Evolutionary conservation across 176 grass and related monocot species (phyloP).

Genomic region (Puya raimondii): DNA sequence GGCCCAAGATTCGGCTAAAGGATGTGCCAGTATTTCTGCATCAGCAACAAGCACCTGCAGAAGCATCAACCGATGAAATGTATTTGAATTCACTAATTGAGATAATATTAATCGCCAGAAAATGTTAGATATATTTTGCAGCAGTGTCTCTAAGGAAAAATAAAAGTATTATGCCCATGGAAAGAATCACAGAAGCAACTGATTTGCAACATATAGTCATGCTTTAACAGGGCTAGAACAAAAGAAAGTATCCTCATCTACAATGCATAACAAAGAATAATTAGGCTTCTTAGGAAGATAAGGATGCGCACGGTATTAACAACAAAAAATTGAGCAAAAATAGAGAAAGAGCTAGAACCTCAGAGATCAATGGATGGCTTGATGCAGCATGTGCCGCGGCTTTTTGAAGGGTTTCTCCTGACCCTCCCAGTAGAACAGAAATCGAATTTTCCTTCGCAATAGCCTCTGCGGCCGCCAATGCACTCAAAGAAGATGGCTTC

Average conservation of each 20-base stretch:
- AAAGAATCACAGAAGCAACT: neutral
- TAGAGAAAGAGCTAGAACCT: constrained; percentile 32
- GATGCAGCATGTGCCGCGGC: constrained; percentile 65
- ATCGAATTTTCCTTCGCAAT: constrained; percentile 47
- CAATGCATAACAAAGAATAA: neutral
- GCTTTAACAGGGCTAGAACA: no score
- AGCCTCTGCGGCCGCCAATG: constrained; percentile 50
- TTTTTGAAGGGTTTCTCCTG: constrained; percentile 48
- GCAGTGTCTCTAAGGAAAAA: neutral
- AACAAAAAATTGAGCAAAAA: neutral
- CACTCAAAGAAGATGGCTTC: constrained; percentile 79
- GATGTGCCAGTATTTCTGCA: constrained; percentile 44
- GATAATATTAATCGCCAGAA: neutral
- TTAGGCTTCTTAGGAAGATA: neutral
- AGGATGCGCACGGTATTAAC: neutral
- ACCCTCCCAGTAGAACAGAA: constrained; percentile 66
- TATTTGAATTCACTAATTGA: neutral
- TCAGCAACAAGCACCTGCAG: constrained; percentile 79
- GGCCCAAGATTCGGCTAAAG: constrained; percentile 74
- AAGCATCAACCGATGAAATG: neutral
- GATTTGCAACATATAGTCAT: no score
- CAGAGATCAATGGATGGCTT: constrained; percentile 68
- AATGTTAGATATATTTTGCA: no score
- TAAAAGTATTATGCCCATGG: neutral
- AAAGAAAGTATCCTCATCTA: neutral